These are phyloP conservation scores for Chaetomium cochliodes DNA, from an alignment of 495 filamentous ascomycete species.

Conservation along the genomic window DNA sequence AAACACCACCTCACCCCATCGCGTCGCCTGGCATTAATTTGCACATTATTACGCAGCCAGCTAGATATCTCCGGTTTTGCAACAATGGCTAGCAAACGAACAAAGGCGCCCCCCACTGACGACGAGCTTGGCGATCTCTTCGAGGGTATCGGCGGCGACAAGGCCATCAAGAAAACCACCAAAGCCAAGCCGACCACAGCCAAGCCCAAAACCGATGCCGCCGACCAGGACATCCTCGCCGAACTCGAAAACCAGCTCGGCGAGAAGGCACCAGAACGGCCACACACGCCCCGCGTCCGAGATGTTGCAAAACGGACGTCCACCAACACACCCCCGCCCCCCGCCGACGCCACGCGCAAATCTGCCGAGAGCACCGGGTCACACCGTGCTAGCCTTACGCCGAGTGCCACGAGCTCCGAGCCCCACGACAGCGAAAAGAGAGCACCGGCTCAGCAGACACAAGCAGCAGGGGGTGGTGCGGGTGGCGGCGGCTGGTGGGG, in stretches of 20 bases:
- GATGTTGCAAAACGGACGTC: conserved; percentile 60
- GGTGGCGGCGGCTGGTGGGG: conserved; percentile 78
- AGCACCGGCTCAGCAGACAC: conserved; percentile 37
- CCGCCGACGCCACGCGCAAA: conserved; percentile 57
- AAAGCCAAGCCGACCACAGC: conserved; percentile 49
- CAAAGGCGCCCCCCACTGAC: conserved; percentile 58
- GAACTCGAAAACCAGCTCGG: conserved; percentile 75
- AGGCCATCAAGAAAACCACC: conserved; percentile 44
- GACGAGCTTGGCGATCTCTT: conserved; percentile 85
- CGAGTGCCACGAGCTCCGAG: conserved; percentile 52
- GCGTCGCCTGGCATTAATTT: background rate
- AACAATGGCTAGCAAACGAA: conserved; percentile 43
- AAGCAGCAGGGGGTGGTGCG: conserved; percentile 37
- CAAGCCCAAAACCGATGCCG: conserved; percentile 48
- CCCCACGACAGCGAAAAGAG: conserved; percentile 55
- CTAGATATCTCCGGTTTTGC: background rate
- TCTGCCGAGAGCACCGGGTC: conserved; percentile 71
- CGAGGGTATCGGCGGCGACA: conserved; percentile 63
- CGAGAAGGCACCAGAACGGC: conserved; percentile 65
- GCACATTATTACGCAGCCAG: no score
- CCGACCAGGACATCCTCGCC: conserved; percentile 70
- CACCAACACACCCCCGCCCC: conserved; percentile 55
- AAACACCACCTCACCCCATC: background rate
- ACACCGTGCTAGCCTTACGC: conserved; percentile 59
- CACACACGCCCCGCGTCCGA: conserved; percentile 78